These are phyloP conservation scores for Grosmannia clavigera DNA, from an alignment of 2,329 filamentous ascomycete species.

Conservation along the genomic window DNA sequence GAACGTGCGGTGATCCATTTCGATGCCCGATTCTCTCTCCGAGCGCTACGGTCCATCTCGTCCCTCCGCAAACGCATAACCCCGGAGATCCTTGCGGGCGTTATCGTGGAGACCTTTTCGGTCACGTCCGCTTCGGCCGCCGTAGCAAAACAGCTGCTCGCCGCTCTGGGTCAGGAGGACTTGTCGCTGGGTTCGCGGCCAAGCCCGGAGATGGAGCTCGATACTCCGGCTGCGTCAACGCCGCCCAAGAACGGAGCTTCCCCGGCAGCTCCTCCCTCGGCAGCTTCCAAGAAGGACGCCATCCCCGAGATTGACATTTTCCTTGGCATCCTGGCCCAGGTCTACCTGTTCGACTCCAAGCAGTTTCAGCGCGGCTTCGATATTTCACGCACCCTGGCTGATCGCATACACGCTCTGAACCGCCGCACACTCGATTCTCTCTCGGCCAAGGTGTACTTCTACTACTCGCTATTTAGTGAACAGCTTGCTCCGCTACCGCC, in stretches of 20 bases:
- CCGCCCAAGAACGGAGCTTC: constrained; percentile 30
- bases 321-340: constrained; percentile 74
- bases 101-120: constrained; percentile 70
- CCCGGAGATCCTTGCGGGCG: constrained; percentile 66
- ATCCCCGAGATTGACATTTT: constrained; percentile 84
- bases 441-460: constrained; percentile 94
- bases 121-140: constrained; percentile 44
- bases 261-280: not conserved
- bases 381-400: constrained; percentile 74
- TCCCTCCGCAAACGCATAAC: constrained; percentile 86
- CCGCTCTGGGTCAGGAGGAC: constrained; percentile 55
- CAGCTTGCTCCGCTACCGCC: constrained; percentile 77
- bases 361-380: constrained; percentile 66
- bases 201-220: constrained; percentile 60
- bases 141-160: constrained; percentile 57
- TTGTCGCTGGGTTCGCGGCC: constrained; percentile 47
- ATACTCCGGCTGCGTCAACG: constrained; percentile 29
- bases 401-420: constrained; percentile 80
- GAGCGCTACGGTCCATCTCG: constrained; percentile 89
- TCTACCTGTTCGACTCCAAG: constrained; percentile 78
- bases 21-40: constrained; percentile 87
- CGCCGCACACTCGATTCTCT: constrained; percentile 88
- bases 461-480: constrained; percentile 93
- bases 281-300: constrained; percentile 47
- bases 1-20: constrained; percentile 88